phyloP scores from a whole-genome alignment of 2,329 filamentous ascomycete species.

The Byssoonygena ceratinophila region DNA sequence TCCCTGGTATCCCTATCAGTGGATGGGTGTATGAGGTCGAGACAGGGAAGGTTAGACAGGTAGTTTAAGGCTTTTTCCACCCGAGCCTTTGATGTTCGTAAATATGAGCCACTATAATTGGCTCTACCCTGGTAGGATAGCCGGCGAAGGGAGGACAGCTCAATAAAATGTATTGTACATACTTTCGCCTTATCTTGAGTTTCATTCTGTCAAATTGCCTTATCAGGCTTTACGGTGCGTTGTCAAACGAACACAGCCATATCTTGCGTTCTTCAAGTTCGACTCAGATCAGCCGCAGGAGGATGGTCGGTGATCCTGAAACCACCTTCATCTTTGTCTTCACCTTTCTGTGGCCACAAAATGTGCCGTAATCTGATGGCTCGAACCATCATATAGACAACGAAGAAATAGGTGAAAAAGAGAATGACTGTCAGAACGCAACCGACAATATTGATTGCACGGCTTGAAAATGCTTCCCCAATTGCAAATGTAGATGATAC shows the following conservation, averaged over 20 bases:
- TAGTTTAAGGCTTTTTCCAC: constrained; percentile 30
- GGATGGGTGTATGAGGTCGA: constrained; percentile 73
- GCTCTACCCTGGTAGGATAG: too few relatives aligned
- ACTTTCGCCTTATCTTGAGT: too few relatives aligned
- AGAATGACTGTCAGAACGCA: constrained; percentile 57
- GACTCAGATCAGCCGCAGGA: too few relatives aligned
- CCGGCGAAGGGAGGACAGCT: too few relatives aligned
- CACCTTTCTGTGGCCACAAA: constrained; percentile 65
- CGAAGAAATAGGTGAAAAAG: constrained; percentile 56
- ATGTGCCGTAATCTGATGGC: constrained; percentile 57
- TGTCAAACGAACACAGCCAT: too few relatives aligned
- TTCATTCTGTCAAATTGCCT: too few relatives aligned
- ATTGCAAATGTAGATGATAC: constrained; percentile 63
- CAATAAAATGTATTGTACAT: too few relatives aligned
- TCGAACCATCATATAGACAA: constrained; percentile 59
- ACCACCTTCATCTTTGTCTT: constrained; percentile 52
- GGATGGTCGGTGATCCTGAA: constrained; percentile 32
- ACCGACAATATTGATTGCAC: constrained; percentile 55
- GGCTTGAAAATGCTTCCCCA: constrained; percentile 50
- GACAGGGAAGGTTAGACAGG: constrained; percentile 51
- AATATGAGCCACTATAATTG: too few relatives aligned
- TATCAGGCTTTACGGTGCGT: too few relatives aligned
- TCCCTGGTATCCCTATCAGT: constrained; percentile 53
- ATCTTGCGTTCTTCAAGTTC: too few relatives aligned
- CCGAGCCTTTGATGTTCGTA: background rate